phyloP scores from a whole-genome alignment of 1,139 yeast species.

The Geotrichum australiense region DNA sequence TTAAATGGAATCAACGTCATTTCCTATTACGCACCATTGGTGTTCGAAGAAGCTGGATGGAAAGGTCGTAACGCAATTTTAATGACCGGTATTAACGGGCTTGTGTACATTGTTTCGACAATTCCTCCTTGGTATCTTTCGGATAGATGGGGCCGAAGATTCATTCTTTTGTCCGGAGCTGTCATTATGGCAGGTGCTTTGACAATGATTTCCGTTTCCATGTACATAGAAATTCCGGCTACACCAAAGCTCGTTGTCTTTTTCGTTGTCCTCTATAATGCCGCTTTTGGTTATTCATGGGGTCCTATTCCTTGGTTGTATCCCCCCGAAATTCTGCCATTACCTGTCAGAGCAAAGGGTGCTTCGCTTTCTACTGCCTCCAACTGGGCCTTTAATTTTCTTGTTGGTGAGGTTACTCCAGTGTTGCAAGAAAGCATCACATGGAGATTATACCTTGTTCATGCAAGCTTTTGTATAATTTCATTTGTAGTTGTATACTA shows the following conservation, averaged over 20 bases:
- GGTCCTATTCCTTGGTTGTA: conserved; percentile 95
- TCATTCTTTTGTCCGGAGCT: conserved; percentile 71
- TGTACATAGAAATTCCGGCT: conserved; percentile 48
- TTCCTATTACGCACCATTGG: conserved; percentile 87
- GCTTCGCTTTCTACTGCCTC: conserved; percentile 88
- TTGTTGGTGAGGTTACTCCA: conserved; percentile 90
- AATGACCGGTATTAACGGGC: conserved; percentile 86
- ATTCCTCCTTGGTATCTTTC: conserved; percentile 89
- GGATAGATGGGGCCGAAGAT: conserved; percentile 86
- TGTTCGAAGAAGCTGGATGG: conserved; percentile 95
- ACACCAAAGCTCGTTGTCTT: conserved; percentile 74
- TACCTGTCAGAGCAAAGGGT: conserved; percentile 82
- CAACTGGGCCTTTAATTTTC: conserved; percentile 89
- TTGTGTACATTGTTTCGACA: conserved; percentile 66
- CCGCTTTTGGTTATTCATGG: conserved; percentile 80
- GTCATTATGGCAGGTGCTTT: conserved; percentile 69
- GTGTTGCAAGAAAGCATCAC: conserved; percentile 65
- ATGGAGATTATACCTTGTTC: conserved; percentile 78
- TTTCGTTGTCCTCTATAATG: conserved; percentile 70
- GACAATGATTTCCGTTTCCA: conserved; percentile 55
- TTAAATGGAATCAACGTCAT: conserved; percentile 88
- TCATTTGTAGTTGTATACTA: conserved; percentile 63
- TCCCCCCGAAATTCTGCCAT: conserved; percentile 81
- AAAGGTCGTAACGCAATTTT: conserved; percentile 76
- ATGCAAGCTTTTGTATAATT: conserved; percentile 65